A percentile compares a stretch with the other conserved stretches of the same genome.
Conservation (phyloP, 2,329 filamentous ascomycete species). For the Aspergillus costaricaensis region DNA sequence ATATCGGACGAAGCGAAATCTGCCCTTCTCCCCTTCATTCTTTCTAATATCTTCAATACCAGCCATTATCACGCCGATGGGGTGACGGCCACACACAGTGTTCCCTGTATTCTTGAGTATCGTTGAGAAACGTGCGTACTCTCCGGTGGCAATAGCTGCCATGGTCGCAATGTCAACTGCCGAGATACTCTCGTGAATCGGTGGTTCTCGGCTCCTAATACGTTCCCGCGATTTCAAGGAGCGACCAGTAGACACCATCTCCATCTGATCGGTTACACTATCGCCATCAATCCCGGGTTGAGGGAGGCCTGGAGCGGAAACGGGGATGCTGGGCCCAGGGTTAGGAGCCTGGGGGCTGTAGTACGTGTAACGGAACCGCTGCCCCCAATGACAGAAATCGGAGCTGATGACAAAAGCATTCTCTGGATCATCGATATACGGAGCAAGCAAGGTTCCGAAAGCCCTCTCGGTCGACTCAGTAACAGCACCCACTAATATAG, state of each 20-base stretch:
- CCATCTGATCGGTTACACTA: conserved; percentile 31
- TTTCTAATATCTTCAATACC: conserved; percentile 68
- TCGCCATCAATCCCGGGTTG: conserved; percentile 34
- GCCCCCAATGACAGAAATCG: conserved; percentile 97
- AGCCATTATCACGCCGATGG: conserved; percentile 90
- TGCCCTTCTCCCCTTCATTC: conserved; percentile 46
- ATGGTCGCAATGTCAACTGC: conserved; percentile 79
- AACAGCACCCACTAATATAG: conserved; percentile 82
- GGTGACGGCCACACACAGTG: conserved; percentile 91
- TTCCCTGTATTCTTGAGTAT: conserved; percentile 75
- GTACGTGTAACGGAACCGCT: conserved; percentile 78
- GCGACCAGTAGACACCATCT: conserved; percentile 32
- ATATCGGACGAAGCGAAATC: conserved; percentile 81
- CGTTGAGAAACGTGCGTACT: conserved; percentile 68
- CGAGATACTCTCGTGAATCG: conserved; percentile 83
- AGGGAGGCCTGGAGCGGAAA: conserved; percentile 47
- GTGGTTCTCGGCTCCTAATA: conserved; percentile 40
- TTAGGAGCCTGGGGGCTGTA: conserved; percentile 61
- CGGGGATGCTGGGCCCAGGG: conserved; percentile 38
- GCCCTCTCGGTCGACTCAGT: conserved; percentile 64
- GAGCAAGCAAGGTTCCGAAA: conserved; percentile 71
- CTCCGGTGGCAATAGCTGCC: conserved; percentile 77
- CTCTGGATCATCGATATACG: conserved; percentile 70
- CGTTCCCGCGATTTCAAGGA: conserved; percentile 34
- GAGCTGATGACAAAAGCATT: conserved; percentile 89